Evolutionary conservation across 805 yeast species (phyloP), one percentile per base, ranked within the genome.

Genomic region (Cyberlindnera samutprakarnensis): DNA sequence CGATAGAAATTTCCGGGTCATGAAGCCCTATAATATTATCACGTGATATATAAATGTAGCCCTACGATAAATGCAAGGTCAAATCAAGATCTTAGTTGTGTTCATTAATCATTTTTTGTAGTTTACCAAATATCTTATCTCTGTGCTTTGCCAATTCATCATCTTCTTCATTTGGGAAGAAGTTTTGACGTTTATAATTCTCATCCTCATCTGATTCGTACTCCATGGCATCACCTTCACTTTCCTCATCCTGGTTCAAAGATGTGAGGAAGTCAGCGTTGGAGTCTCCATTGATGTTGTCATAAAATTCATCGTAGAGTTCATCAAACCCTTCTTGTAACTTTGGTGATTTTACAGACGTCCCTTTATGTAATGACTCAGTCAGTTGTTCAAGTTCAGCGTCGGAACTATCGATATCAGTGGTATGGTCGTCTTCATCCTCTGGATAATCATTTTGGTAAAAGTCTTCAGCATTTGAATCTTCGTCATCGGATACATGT

Each of bases 371-470:
- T 23, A 43, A 14, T 14, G 38, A 35, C 18, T 38, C 42, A 1
- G 47, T 36, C 4, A 43, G 31, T 6, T 35, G 30, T 27, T 46
- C 47, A n/a, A 38, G 31, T 6, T 42, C 37, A 1, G 35, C 42
- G 6, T 37, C 31, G 2, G 42, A 38, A 14, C 36, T 43, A 4
- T 41, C 46, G 8, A 37, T 47, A n/a, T 45, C 42, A 4, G 41
- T 36, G 14, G 43, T 38, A n/a, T 46, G 50, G 3, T 75, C 86
- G 46, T 83, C 90, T 41, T 86, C 96, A 49, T 88, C 96, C 28
- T 86, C 95, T 0, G 97, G 97, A 49, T 90, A 90, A 49, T 90
- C 97, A 56, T 92, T 90, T 46, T 76, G 75, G 53, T 90, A 90
- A 49, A 78, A 88, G 34, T 83, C 86, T 59, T 90, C 98, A 14